Evolutionary conservation across 306 rosid species (phyloP).

Genomic region (Vigna radiata): DNA sequence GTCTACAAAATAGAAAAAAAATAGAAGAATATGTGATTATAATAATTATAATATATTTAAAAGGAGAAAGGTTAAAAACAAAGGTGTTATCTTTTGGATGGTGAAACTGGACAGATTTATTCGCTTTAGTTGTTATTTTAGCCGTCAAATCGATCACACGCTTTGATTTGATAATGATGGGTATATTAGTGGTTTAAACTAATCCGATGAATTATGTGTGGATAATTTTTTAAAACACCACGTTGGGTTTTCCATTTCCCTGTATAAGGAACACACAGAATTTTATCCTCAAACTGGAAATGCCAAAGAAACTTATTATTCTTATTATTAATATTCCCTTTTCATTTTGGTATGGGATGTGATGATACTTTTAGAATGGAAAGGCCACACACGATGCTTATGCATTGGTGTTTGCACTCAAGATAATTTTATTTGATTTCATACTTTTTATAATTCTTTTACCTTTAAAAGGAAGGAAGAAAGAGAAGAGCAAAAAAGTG

Average conservation of each 20-base stretch:
- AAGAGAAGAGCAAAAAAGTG: neutral
- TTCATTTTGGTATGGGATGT: slow-evolving; percentile 27
- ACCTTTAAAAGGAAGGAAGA: neutral
- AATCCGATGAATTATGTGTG: slow-evolving; percentile 28
- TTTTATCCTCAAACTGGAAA: slow-evolving; percentile 54
- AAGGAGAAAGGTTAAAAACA: too few species aligned
- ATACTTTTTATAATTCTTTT: too few species aligned
- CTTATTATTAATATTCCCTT: neutral
- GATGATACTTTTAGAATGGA: slow-evolving; percentile 45
- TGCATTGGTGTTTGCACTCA: slow-evolving; percentile 38
- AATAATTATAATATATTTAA: slow-evolving; percentile 1
- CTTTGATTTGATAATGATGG: slow-evolving; percentile 45
- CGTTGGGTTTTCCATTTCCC: slow-evolving; percentile 42
- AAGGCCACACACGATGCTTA: slow-evolving; percentile 37
- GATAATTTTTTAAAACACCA: slow-evolving; percentile 62
- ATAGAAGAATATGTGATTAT: slow-evolving; percentile 15
- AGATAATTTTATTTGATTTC: neutral
- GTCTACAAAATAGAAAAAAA: neutral
- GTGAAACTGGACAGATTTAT: slow-evolving; percentile 45
- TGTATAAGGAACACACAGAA: slow-evolving; percentile 49
- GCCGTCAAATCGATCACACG: slow-evolving; percentile 50
- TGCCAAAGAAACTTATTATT: slow-evolving; percentile 45
- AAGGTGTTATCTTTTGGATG: slow-evolving; percentile 40
- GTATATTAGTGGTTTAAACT: slow-evolving; percentile 43
- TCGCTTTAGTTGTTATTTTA: slow-evolving; percentile 45